Base-by-base conservation (phyloP, 78 protist genomes). In the Anaeramoeba ignava region DNA sequence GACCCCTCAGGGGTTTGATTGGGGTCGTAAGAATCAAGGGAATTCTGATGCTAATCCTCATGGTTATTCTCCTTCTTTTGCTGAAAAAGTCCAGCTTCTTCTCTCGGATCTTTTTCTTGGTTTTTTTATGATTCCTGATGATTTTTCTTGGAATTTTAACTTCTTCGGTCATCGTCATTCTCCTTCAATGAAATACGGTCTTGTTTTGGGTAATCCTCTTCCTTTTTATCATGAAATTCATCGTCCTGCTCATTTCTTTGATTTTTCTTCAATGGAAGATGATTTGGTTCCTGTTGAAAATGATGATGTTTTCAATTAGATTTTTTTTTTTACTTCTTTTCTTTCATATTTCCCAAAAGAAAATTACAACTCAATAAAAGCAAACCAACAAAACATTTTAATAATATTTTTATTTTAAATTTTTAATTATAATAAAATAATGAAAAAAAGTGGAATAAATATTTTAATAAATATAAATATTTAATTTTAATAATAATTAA, bases 91-190 rank as follows among this genome's bases (percentile, higher is more conserved):
- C 68, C 98, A 94, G 90, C 90, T 97, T 95, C 88, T 97, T 34
- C 93, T 98, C 38, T 89, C 97, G 0, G 98, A 95, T 83, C 83
- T 90, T 38, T 93, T 94, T 90, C 82, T 88, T 12, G 96, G 97
- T 80, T 96, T 93, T 93, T 97, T 92, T 93, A 93, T 97, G 97
- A 92, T 91, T 73, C 99, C 99, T 1, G 95, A 89, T 39, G 87
- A 82, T 42, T 94, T 95, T 78, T 78, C 90, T 33, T 97, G 99
- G 99, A 97, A 97, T 88, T 97, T 91, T 89, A 98, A 97, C 91
- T 98, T 98, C 85, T 85, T 89, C 88, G 98, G 99, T 17, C 0
- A 38, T 27, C 79, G 92, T 89, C 97, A 93, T 90, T 42, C 90
- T 82, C 12, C 89, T 33, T 78, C 0, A 79, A 95, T 95, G 99